A percentile compares a stretch with the other conserved stretches of the same genome.
These are phyloP conservation scores for Calocera viscosa DNA, from an alignment of 768 basidiomycete species.

Conservation along the genomic window DNA sequence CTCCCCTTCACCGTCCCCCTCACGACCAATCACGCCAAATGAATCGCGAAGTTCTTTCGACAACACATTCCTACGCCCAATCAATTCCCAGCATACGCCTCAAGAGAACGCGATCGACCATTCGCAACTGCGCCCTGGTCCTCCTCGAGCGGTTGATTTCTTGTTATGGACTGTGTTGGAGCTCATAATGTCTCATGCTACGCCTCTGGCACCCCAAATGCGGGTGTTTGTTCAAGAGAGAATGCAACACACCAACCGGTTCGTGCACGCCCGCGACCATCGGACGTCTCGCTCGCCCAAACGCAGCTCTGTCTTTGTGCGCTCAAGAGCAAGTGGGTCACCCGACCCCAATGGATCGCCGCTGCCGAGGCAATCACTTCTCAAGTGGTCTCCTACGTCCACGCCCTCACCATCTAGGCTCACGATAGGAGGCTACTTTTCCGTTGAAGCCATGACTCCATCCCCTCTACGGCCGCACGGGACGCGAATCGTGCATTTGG, in stretches of 20 bases:
- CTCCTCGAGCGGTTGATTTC: constrained; percentile 52
- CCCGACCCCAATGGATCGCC: neutral
- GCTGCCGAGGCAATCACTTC: neutral
- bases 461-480: neutral
- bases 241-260: constrained; percentile 27
- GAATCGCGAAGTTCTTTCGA: neutral
- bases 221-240: constrained; percentile 56
- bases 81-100: constrained; percentile 32
- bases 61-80: constrained; percentile 28
- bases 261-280: neutral
- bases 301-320: neutral
- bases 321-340: neutral
- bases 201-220: constrained; percentile 52
- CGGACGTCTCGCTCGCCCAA: neutral
- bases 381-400: neutral
- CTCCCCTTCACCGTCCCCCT: constrained; percentile 2
- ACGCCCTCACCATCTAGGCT: neutral
- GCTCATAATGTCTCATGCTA: constrained; percentile 48
- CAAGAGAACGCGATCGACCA: constrained; percentile 28
- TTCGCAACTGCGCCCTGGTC: neutral
- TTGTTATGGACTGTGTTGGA: constrained; percentile 60
- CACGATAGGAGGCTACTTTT: neutral
- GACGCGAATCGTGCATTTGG: neutral
- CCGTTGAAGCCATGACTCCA: neutral
- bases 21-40: neutral